phyloP scores from a whole-genome alignment of 768 basidiomycete genomes.

The Psilocybe azurescens region DNA sequence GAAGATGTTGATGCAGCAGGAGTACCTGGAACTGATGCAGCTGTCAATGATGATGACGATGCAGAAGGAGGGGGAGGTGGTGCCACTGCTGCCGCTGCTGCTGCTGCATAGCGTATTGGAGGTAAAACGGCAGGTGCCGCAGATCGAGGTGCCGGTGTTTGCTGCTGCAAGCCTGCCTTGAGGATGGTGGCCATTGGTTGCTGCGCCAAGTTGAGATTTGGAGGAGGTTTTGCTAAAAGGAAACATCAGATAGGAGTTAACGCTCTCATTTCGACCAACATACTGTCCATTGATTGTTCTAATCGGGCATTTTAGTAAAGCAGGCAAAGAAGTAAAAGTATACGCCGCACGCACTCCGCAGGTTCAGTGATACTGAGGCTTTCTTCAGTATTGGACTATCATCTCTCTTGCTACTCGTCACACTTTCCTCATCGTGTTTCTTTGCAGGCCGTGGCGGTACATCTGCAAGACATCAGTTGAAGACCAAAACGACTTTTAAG shows the following conservation, averaged over 20 bases:
- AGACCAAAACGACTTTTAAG: not conserved
- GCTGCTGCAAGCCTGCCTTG: constrained; percentile 68
- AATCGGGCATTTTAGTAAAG: constrained; percentile 17
- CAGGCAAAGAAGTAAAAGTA: constrained; percentile 15
- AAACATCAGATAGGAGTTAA: constrained; percentile 15
- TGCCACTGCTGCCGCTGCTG: constrained; percentile 70
- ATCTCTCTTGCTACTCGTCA: constrained; percentile 74
- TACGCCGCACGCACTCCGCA: constrained; percentile 65
- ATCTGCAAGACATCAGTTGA: constrained; percentile 43
- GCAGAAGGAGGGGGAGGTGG: constrained; percentile 30
- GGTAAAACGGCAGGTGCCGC: constrained; percentile 63
- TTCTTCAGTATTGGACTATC: constrained; percentile 86
- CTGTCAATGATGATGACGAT: constrained; percentile 56
- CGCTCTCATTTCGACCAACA: constrained; percentile 21
- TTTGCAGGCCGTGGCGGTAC: constrained; percentile 70
- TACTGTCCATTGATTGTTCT: constrained; percentile 80
- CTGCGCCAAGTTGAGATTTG: constrained; percentile 80
- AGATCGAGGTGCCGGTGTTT: constrained; percentile 51
- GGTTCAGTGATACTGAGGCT: constrained; percentile 60
- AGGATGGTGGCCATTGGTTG: constrained; percentile 79
- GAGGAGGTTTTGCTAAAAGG: constrained; percentile 68
- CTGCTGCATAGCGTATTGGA: constrained; percentile 91
- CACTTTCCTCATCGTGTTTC: constrained; percentile 83
- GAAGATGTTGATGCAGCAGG: constrained; percentile 31
- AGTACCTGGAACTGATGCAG: constrained; percentile 32